Percentiles rank a stretch among this genome's conserved stretches.
Conservation (phyloP, 2,329 filamentous ascomycete genomes). For the Fragosphaeria purpurea region DNA sequence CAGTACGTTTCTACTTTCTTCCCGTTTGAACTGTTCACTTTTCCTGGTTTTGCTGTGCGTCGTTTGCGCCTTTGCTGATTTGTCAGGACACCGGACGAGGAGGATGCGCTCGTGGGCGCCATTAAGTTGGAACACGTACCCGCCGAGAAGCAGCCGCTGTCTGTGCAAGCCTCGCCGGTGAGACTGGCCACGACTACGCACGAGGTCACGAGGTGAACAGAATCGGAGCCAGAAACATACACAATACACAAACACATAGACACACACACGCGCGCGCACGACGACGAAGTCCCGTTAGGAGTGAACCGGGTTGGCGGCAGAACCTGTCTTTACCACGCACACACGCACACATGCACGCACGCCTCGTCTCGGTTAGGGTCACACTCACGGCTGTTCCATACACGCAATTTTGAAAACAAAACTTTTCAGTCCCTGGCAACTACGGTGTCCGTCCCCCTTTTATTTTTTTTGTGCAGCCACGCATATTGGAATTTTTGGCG, state of each 20-base stretch:
- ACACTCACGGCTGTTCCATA: too few relatives aligned
- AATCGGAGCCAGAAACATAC: background rate
- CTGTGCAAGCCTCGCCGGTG: constrained; percentile 8
- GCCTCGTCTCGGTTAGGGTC: too few relatives aligned
- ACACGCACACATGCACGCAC: too few relatives aligned
- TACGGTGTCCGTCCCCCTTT: too few relatives aligned
- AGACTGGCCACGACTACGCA: background rate
- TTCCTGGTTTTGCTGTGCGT: too few relatives aligned
- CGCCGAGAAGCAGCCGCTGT: constrained; percentile 7
- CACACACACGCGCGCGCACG: background rate
- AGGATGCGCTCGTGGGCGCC: constrained; percentile 13
- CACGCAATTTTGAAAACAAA: too few relatives aligned
- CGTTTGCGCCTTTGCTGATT: background rate
- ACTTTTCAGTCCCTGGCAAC: too few relatives aligned
- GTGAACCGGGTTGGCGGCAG: too few relatives aligned
- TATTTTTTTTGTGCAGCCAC: too few relatives aligned
- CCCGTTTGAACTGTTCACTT: background rate
- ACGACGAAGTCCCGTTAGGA: too few relatives aligned
- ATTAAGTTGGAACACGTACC: constrained; percentile 12
- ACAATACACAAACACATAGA: background rate
- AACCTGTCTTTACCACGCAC: too few relatives aligned
- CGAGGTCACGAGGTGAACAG: background rate
- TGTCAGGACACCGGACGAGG: background rate
- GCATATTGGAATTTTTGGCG: too few relatives aligned
- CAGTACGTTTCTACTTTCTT: constrained; percentile 13